Conservation (phyloP, 208 protist species). For the Tetramitus jugosus region DNA sequence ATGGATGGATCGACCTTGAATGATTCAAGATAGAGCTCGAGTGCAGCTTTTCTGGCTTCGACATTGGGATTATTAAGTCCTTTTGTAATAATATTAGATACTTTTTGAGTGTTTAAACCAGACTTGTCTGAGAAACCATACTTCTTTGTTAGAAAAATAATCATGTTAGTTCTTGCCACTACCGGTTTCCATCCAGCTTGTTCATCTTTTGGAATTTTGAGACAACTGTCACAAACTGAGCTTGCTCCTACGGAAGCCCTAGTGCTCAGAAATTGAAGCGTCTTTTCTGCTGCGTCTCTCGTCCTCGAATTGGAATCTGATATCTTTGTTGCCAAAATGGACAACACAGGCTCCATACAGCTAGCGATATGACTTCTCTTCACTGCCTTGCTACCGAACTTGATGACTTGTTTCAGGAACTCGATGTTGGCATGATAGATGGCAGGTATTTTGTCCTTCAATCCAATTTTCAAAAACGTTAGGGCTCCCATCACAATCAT, state of each 20-base stretch:
- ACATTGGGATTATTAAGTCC: background rate
- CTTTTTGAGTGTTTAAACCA: background rate
- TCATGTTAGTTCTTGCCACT: background rate
- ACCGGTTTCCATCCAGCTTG: background rate
- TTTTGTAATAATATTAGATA: background rate
- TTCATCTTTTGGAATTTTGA: background rate
- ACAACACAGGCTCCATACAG: background rate
- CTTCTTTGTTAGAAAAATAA: background rate
- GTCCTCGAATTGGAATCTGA: background rate
- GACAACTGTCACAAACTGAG: background rate
- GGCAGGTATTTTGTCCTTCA: background rate
- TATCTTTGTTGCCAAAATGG: background rate
- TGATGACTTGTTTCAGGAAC: background rate
- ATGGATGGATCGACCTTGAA: too few species aligned
- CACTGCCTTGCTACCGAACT: background rate
- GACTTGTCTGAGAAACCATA: background rate
- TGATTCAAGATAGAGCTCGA: too few species aligned
- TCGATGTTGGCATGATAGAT: background rate
- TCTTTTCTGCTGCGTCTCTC: background rate
- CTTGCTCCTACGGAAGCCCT: background rate
- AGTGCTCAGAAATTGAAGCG: background rate
- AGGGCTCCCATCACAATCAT: background rate
- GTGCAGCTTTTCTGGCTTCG: background rate
- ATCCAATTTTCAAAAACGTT: background rate
- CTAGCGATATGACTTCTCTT: background rate